Evolutionary conservation across 2,329 filamentous ascomycete genomes (phyloP), one percentile per base, ranked within the genome.

Genomic region (Penicillium decumbens): DNA sequence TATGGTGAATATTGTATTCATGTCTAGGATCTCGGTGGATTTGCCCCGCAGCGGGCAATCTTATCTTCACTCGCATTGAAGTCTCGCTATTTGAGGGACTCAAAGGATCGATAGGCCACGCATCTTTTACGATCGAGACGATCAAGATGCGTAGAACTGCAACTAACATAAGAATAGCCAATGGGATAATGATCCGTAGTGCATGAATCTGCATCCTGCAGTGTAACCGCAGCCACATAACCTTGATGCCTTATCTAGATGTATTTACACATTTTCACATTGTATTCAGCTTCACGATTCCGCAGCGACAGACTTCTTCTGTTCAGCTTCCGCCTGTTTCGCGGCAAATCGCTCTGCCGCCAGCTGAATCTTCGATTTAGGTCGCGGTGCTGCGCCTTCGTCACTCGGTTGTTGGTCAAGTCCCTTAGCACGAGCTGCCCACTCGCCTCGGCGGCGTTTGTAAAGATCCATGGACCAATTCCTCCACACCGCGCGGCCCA

Each of bases 401-500:
- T 41, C 49, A 28, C 54, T 50, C 24, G 49, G 47, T 42, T 65
- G 51, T 49, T 60, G 58, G 20, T 74, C 70, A 42, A 73, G 52
- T 29, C 79, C 80, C 41, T 83, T 83, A 9, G 79, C 80, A 57
- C 81, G 77, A 49, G 74, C 75, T 49, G 83, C 75, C 85, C 85
- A 89, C 48, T 87, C 83, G 5, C 72, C 74, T 35, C 81, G 73
- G 45, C 77, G 73, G 25, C 83, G 74, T 63, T 83, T 85, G 68
- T 84, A 88, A 5, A 85, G 68, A 67, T 89, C 85, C 80, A 88
- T 84, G 30, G 76, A 79, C 85, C 85, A 89, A 62, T 88, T 88
- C 56, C 82, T 77, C 84, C 84, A 88, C 9, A 88, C 84, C 3
- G 81, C 82, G 29, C 84, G 74, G 1, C 85, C 85, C 20, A 82